Conservation (phyloP, 1,284 basidiomycete species). For the Cryptococcus neoformans region DNA sequence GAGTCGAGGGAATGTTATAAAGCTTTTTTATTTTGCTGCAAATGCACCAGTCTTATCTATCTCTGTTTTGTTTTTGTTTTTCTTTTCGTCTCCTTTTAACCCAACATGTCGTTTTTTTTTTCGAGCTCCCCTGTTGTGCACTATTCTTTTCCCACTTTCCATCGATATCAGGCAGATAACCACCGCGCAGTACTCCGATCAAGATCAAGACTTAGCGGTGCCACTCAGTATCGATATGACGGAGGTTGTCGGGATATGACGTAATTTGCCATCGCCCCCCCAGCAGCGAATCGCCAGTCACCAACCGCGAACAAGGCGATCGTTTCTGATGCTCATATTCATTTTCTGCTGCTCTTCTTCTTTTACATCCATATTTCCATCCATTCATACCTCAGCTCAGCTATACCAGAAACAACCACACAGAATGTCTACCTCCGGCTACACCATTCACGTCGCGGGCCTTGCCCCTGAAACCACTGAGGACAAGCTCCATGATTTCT, state of each 20-base stretch:
- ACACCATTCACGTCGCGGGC: slow-evolving; percentile 48
- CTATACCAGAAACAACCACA: neutral
- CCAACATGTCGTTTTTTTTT: too few relatives aligned
- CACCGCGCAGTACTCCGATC: too few relatives aligned
- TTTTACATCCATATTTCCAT: neutral
- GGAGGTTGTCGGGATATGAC: neutral
- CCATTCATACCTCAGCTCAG: neutral
- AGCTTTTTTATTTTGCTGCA: neutral
- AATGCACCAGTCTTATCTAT: neutral
- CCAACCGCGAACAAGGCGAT: too few relatives aligned
- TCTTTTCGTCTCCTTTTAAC: too few relatives aligned
- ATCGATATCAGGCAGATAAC: too few relatives aligned
- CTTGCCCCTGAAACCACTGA: slow-evolving; percentile 49
- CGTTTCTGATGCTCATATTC: neutral
- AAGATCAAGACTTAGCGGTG: neutral
- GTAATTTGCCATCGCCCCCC: neutral
- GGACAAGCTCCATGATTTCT: slow-evolving; percentile 51
- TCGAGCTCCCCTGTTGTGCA: too few relatives aligned
- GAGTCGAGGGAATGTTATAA: slow-evolving; percentile 49
- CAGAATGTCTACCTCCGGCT: slow-evolving; percentile 14
- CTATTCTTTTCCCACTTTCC: too few relatives aligned
- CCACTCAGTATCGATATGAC: neutral
- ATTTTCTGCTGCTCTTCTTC: neutral
- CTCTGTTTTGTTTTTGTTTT: too few relatives aligned
- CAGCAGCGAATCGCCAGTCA: neutral